Conservation (phyloP, 805 yeast species). For the Candida ovalis region DNA sequence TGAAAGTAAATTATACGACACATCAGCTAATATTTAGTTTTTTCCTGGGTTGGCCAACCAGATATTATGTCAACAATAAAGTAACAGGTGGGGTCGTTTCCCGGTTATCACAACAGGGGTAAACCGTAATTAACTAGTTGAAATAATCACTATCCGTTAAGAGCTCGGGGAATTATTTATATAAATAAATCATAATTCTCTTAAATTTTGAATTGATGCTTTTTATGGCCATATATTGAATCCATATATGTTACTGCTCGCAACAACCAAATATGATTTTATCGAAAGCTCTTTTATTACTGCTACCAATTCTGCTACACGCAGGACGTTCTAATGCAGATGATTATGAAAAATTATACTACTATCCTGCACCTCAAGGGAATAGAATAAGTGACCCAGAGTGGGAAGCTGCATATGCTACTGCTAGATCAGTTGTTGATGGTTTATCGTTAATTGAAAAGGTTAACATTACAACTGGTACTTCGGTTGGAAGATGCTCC, state of each 20-base stretch:
- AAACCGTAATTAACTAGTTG: too few species aligned
- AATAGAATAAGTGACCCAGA: slow-evolving; percentile 19
- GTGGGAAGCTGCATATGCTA: slow-evolving; percentile 56
- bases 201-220: too few species aligned
- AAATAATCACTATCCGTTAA: too few species aligned
- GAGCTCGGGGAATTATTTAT: too few species aligned
- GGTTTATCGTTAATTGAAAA: slow-evolving; percentile 56
- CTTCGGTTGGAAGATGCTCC: slow-evolving; percentile 7
- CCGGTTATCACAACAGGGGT: too few species aligned
- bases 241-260: too few species aligned
- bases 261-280: neutral
- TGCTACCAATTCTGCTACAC: neutral
- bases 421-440: slow-evolving; percentile 51
- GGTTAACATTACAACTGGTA: slow-evolving; percentile 58
- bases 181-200: neutral
- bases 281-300: neutral
- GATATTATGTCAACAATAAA: too few species aligned
- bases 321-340: neutral
- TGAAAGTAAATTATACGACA: too few species aligned
- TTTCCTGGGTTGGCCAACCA: too few species aligned
- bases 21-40: too few species aligned
- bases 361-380: slow-evolving; percentile 16
- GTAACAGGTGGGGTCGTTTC: too few species aligned
- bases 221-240: too few species aligned
- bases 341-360: neutral